These are phyloP conservation scores for Litchi chinensis DNA, from an alignment of 345 rosid genomes.

Conservation along the genomic window DNA sequence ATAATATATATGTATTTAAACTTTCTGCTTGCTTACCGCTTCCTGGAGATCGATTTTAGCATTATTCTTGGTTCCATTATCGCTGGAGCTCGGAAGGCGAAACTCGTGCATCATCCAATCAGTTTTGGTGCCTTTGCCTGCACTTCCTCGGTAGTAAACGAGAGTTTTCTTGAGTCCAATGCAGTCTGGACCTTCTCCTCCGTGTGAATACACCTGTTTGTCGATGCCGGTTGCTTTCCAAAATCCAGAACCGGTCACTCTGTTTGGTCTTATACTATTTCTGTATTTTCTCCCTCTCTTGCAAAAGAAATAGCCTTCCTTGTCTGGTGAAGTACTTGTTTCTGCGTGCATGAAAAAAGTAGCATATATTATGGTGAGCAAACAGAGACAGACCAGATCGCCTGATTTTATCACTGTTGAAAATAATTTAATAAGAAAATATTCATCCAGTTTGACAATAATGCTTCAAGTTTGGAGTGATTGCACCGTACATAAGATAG, in stretches of 20 bases:
- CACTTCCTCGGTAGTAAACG: constrained; percentile 85
- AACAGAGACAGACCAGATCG: too few relatives aligned
- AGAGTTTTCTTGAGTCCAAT: constrained; percentile 90
- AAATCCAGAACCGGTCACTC: constrained; percentile 93
- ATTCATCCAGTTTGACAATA: too few relatives aligned
- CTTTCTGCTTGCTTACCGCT: constrained; percentile 68
- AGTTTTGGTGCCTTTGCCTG: constrained; percentile 93
- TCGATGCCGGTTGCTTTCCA: constrained; percentile 99
- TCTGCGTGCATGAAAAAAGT: constrained; percentile 27
- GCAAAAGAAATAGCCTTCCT: constrained; percentile 81
- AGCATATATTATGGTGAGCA: too few relatives aligned
- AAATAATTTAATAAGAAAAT: too few relatives aligned
- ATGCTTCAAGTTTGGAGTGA: too few relatives aligned
- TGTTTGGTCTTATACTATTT: constrained; percentile 89
- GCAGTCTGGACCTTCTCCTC: constrained; percentile 41
- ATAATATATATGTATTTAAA: too few relatives aligned
- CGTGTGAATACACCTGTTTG: constrained; percentile 55
- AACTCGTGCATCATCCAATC: constrained; percentile 99
- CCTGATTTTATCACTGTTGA: too few relatives aligned
- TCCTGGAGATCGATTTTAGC: constrained; percentile 40
- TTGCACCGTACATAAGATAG: too few relatives aligned
- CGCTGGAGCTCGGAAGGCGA: constrained; percentile 62
- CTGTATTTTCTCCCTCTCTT: constrained; percentile 86
- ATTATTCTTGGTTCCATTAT: constrained; percentile 20
- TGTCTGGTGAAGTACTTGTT: constrained; percentile 45